Conservation (phyloP, 257 asterid species). For the Nemophila menziesii region DNA sequence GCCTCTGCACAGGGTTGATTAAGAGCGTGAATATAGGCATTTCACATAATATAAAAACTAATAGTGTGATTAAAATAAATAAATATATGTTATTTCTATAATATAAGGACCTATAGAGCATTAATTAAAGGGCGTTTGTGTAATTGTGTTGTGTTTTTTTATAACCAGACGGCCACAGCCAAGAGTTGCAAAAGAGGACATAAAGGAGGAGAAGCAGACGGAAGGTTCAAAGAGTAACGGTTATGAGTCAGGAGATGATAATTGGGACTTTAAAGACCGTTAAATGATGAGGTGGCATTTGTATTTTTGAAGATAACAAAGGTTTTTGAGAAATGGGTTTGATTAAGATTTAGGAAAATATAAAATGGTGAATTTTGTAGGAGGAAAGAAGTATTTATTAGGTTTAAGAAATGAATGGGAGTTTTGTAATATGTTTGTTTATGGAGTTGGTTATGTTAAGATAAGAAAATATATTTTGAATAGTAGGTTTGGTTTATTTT, state of each 20-base stretch:
- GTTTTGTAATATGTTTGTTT: background rate
- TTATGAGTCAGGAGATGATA: slow-evolving; percentile 32
- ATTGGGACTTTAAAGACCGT: slow-evolving; percentile 34
- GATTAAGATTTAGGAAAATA: background rate
- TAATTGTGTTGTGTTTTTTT: background rate
- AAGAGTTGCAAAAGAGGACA: slow-evolving; percentile 14
- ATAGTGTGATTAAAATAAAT: too few species aligned
- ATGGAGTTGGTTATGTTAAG: too few species aligned
- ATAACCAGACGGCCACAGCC: slow-evolving; percentile 26
- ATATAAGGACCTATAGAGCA: background rate
- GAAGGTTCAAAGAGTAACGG: slow-evolving; percentile 18
- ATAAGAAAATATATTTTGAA: too few species aligned
- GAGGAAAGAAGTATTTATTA: background rate
- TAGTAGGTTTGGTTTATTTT: too few species aligned
- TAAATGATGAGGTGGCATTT: slow-evolving; percentile 14
- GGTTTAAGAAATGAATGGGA: background rate
- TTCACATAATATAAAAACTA: too few species aligned
- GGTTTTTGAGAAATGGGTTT: too few species aligned
- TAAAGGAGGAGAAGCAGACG: too few species aligned
- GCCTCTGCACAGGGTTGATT: too few species aligned
- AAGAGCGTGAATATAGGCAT: too few species aligned
- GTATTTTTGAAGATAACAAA: background rate
- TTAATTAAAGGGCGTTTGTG: background rate
- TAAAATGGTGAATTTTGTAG: background rate
- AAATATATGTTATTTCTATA: too few species aligned